A percentile compares a stretch with the other conserved stretches of the same genome.
phyloP scores from a whole-genome alignment of 1,139 yeast species.

The Scheffersomyces segobiensis region DNA sequence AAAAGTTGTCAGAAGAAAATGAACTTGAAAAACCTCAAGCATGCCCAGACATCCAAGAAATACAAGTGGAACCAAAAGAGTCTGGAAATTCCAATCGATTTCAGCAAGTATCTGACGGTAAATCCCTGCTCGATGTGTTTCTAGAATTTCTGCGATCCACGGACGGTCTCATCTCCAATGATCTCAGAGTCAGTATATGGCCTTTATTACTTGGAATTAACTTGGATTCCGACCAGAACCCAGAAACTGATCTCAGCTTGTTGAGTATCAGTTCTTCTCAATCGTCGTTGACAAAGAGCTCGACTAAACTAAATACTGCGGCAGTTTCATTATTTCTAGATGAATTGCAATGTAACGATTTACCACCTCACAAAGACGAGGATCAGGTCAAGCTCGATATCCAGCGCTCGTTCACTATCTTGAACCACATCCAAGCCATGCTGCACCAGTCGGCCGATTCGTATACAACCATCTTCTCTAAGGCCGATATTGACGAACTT shows the following conservation, averaged over 20 bases:
- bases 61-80: background rate
- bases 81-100: background rate
- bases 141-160: constrained; percentile 41
- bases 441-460: constrained; percentile 23
- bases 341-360: constrained; percentile 27
- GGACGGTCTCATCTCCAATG: constrained; percentile 49
- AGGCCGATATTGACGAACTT: constrained; percentile 31
- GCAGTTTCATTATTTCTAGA: constrained; percentile 15
- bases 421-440: constrained; percentile 30
- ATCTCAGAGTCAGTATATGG: constrained; percentile 48
- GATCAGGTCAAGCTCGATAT: constrained; percentile 79
- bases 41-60: background rate
- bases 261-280: background rate
- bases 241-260: background rate
- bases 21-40: background rate
- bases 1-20: background rate
- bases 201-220: constrained; percentile 38
- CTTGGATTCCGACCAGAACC: background rate
- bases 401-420: constrained; percentile 61
- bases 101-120: background rate
- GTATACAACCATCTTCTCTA: constrained; percentile 35
- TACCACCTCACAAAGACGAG: constrained; percentile 64
- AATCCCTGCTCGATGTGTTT: constrained; percentile 16
- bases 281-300: background rate
- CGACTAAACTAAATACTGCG: constrained; percentile 5